Base-by-base conservation (phyloP, 495 filamentous ascomycete species). In the Aspergillus campestris region DNA sequence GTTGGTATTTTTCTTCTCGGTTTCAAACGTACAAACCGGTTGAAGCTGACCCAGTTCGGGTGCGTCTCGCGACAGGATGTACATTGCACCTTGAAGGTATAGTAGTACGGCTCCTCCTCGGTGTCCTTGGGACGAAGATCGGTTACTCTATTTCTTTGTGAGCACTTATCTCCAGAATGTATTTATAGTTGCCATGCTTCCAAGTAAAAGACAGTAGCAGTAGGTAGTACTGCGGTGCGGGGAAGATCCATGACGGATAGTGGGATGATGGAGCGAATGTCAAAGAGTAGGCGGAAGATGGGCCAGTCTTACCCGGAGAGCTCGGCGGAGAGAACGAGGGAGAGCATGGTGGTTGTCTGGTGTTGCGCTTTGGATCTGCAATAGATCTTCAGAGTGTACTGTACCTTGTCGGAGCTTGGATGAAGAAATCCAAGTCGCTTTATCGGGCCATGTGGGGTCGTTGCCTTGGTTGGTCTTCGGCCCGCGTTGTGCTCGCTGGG, bases 51-150 rank as follows among this genome's bases (percentile, higher is more conserved):
- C 65, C 77, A 82, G 56, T 97, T 99, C 3, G 84, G 80, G 61
- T 99, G 94, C 1, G 69, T 80, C 68, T 99, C 92, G 40, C 87
- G 78, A 62, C 92, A 99, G 18, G 89, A 94, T 8, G 84, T 94
- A 64, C 92, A 99, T 71, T 95, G 84, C 34, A 99, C 91, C 57
- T 83, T 87, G 78, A 99, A 96, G 38, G 84, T 95, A 71, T 94
- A 99, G 71, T 79, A 92, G 69, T 94, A 97, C 0, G 87, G 87
- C 43, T 74, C 78, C 6, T 85, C 84, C 40, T 75, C 67, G 3
- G 83, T 86, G 64, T 99, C 92, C 48, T 83, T 70, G 1, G 92
- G 94, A 43, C 79, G 81, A 42, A 99, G 82, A 49, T 88, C 81
- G 40, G 89, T 95, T 13, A 99, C 87, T 7, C 94, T 97, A 53